phyloP scores from a whole-genome alignment of 1,139 yeast species.

The Yamadazyma sp. region DNA sequence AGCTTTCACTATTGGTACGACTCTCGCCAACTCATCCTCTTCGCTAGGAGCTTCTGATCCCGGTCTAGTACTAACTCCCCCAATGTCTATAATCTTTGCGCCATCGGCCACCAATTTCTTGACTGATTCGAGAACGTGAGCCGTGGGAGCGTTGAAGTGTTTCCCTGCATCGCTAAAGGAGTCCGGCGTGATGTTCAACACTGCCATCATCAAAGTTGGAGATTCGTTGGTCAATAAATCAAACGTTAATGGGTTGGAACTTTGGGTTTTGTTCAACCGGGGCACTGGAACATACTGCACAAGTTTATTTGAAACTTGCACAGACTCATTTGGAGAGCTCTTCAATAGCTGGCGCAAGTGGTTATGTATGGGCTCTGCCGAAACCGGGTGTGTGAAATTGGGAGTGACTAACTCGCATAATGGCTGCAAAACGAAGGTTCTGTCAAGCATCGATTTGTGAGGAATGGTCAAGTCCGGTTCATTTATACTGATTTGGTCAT shows the following conservation, averaged over 20 bases:
- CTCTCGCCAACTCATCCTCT: slow-evolving; percentile 63
- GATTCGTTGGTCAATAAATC: slow-evolving; percentile 35
- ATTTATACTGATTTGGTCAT: slow-evolving; percentile 58
- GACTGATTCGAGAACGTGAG: slow-evolving; percentile 37
- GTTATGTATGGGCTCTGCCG: slow-evolving; percentile 74
- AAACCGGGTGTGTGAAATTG: slow-evolving; percentile 69
- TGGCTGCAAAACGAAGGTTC: slow-evolving; percentile 89
- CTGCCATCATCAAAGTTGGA: slow-evolving; percentile 72
- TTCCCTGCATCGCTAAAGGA: slow-evolving; percentile 91
- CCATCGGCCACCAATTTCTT: slow-evolving; percentile 53
- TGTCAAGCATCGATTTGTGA: slow-evolving; percentile 82
- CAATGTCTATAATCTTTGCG: slow-evolving; percentile 76
- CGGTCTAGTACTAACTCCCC: slow-evolving; percentile 93
- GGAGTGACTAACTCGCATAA: slow-evolving; percentile 76
- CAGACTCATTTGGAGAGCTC: slow-evolving; percentile 28
- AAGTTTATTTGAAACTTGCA: slow-evolving; percentile 51
- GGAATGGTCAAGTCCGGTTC: slow-evolving; percentile 69
- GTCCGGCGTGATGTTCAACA: slow-evolving; percentile 88
- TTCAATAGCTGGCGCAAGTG: slow-evolving; percentile 62
- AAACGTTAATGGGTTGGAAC: slow-evolving; percentile 32
- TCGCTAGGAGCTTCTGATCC: slow-evolving; percentile 61
- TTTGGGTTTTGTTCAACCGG: slow-evolving; percentile 19
- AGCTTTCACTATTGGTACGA: slow-evolving; percentile 66
- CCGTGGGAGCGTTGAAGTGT: slow-evolving; percentile 25
- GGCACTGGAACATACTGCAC: slow-evolving; percentile 48